Conservation (phyloP, 2,329 filamentous ascomycete genomes). For the Botryotinia calthae region DNA sequence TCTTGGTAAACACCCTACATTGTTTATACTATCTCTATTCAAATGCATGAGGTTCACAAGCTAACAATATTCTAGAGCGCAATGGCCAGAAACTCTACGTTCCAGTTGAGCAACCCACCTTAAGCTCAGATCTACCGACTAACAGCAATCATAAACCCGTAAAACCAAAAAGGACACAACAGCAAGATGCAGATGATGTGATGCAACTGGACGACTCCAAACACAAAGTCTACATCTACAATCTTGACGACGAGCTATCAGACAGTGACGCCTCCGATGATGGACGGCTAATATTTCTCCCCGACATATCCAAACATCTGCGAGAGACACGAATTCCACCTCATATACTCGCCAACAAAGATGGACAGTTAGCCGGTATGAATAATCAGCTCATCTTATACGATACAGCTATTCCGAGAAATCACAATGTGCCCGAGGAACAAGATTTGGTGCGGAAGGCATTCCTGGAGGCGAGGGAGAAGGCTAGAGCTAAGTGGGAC, state of each 20-base stretch:
- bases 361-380: constrained; percentile 55
- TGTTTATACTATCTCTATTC: constrained; percentile 15
- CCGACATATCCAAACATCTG: constrained; percentile 82
- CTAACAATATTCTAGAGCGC: constrained; percentile 49
- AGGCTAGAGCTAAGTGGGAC: constrained; percentile 60
- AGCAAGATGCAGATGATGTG: constrained; percentile 47
- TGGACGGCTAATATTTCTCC: constrained; percentile 70
- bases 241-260: constrained; percentile 83
- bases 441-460: constrained; percentile 77
- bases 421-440: constrained; percentile 71
- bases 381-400: constrained; percentile 76
- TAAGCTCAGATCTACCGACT: constrained; percentile 23
- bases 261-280: constrained; percentile 59
- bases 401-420: constrained; percentile 61
- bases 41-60: constrained; percentile 7
- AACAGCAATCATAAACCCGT: constrained; percentile 26
- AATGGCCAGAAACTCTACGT: constrained; percentile 64
- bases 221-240: constrained; percentile 85
- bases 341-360: constrained; percentile 59
- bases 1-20: constrained; percentile 58
- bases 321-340: constrained; percentile 61
- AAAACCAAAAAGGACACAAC: constrained; percentile 26
- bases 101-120: constrained; percentile 53
- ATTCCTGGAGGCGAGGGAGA: constrained; percentile 73
- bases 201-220: constrained; percentile 87